phyloP scores from a whole-genome alignment of 202 grass and related monocot species.

The Dendrocalamus latiflorus region DNA sequence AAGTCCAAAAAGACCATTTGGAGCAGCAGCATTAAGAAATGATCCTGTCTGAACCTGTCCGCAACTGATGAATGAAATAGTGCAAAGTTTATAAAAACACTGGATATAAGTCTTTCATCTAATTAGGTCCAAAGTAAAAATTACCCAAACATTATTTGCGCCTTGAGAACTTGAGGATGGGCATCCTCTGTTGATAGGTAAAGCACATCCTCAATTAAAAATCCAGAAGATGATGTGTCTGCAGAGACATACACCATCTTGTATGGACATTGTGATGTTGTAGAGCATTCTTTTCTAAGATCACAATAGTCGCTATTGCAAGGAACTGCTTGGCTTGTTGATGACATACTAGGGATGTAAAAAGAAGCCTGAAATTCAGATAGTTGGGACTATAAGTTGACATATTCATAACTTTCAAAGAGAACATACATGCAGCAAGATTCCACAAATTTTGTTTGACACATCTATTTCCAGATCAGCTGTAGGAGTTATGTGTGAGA shows the following conservation, averaged over 20 bases:
- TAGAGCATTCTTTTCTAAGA: too few relatives aligned
- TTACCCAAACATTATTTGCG: too few relatives aligned
- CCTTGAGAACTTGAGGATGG: too few relatives aligned
- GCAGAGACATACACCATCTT: too few relatives aligned
- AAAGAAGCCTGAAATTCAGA: too few relatives aligned
- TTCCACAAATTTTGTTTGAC: not conserved
- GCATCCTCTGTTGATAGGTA: too few relatives aligned
- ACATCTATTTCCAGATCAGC: not conserved
- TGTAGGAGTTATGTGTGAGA: not conserved
- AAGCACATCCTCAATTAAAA: too few relatives aligned
- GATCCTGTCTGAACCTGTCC: slow-evolving; percentile 76
- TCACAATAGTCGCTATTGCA: too few relatives aligned
- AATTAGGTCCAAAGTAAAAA: not conserved
- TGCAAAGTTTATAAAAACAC: not conserved
- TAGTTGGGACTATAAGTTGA: not conserved
- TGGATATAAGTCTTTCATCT: not conserved
- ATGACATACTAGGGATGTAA: too few relatives aligned
- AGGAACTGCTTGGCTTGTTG: too few relatives aligned
- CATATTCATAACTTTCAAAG: not conserved
- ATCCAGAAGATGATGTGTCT: too few relatives aligned
- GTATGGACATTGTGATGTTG: too few relatives aligned
- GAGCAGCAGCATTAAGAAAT: slow-evolving; percentile 78
- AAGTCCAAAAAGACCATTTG: slow-evolving; percentile 84
- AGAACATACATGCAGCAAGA: not conserved
- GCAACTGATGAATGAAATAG: slow-evolving; percentile 46